phyloP scores from a whole-genome alignment of 106 monocot species.

The Acanthochlamys bracteata region DNA sequence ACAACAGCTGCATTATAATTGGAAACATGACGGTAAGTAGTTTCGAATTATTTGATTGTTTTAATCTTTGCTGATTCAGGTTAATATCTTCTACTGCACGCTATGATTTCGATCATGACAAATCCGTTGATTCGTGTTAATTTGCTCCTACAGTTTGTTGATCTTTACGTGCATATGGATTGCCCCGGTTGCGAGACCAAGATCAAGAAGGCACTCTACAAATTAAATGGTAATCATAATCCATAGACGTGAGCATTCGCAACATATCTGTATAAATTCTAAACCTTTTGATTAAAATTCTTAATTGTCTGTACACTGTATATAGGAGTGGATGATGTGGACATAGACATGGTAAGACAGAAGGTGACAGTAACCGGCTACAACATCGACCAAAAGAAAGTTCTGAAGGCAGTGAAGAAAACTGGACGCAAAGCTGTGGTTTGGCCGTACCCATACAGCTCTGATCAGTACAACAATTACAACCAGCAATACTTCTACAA shows the following conservation, averaged over 20 bases:
- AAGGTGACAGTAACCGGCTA: conserved; percentile 84
- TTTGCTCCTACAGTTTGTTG: conserved; percentile 33
- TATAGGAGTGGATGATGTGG: conserved; percentile 59
- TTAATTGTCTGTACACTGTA: background rate
- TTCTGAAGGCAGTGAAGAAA: conserved; percentile 62
- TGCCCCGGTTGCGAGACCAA: conserved; percentile 72
- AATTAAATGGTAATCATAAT: conserved; percentile 41
- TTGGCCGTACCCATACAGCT: conserved; percentile 57
- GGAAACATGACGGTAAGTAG: too few species aligned
- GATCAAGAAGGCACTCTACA: conserved; percentile 58
- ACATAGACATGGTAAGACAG: conserved; percentile 60
- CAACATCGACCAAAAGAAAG: conserved; percentile 35
- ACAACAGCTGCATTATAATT: too few species aligned
- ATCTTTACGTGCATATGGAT: conserved; percentile 75
- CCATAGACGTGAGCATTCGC: background rate
- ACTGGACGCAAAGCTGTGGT: conserved; percentile 72
- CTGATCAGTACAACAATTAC: conserved; percentile 45
- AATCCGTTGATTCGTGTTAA: too few species aligned
- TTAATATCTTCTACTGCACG: too few species aligned
- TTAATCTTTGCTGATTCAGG: too few species aligned
- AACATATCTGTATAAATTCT: too few species aligned
- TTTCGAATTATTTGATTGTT: too few species aligned
- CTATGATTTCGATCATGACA: too few species aligned
- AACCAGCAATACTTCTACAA: conserved; percentile 34
- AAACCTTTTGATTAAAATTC: background rate